Evolutionary conservation across 805 yeast species (phyloP).

Genomic region (Schwanniomyces pseudopolymorphus): DNA sequence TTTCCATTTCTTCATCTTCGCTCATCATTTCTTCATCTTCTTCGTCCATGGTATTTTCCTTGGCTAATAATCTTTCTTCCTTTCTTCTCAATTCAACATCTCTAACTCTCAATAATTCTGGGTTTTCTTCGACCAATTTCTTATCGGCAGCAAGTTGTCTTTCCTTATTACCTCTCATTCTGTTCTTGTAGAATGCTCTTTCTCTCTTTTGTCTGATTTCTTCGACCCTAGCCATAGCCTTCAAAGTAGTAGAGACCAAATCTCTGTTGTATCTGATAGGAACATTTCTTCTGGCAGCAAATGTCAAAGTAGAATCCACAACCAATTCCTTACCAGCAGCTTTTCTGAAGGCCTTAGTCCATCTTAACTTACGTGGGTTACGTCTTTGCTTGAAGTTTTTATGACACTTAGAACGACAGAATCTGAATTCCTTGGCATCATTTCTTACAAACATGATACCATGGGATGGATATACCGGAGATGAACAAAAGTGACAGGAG

Average conservation of each 20-base stretch:
- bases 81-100: constrained; percentile 84
- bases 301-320: constrained; percentile 93
- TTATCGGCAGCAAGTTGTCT: constrained; percentile 80
- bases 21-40: constrained; percentile 40
- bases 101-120: constrained; percentile 87
- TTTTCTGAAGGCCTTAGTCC: constrained; percentile 99
- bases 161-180: constrained; percentile 97
- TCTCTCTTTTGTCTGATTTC: constrained; percentile 96
- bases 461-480: constrained; percentile 81
- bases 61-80: constrained; percentile 69
- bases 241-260: constrained; percentile 87
- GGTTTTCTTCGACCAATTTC: constrained; percentile 84
- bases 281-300: constrained; percentile 95
- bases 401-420: constrained; percentile 98
- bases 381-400: constrained; percentile 96
- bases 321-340: constrained; percentile 99
- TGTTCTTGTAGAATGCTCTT: constrained; percentile 97
- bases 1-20: constrained; percentile 45
- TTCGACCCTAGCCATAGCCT: constrained; percentile 94
- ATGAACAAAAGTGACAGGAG: constrained; percentile 95
- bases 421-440: constrained; percentile 95
- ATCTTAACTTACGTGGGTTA: constrained; percentile 94
- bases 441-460: constrained; percentile 98
- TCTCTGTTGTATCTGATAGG: constrained; percentile 98
- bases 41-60: constrained; percentile 46